These are phyloP conservation scores for Arctostaphylos glauca DNA, from an alignment of 148 eudicot genomes.

Conservation along the genomic window DNA sequence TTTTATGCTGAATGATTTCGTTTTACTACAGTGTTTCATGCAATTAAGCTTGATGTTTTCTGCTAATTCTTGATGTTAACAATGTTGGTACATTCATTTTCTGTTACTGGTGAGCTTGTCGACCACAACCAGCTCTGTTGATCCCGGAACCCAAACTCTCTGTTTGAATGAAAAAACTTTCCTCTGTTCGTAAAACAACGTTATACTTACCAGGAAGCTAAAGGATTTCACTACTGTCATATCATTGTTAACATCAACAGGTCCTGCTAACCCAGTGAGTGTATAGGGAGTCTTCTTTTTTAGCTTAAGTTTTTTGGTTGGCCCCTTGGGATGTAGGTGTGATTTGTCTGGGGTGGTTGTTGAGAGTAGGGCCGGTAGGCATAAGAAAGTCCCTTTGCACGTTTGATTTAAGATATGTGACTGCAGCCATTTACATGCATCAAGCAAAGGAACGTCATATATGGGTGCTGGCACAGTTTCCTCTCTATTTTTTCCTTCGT, in stretches of 20 bases:
- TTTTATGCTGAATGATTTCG: not conserved
- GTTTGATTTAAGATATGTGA: not conserved
- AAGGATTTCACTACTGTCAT: not conserved
- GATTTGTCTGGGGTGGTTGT: constrained; percentile 8
- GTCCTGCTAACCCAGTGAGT: not conserved
- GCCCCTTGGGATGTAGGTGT: not conserved
- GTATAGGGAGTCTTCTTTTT: not conserved
- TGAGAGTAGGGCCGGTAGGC: not conserved
- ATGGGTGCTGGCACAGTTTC: not conserved
- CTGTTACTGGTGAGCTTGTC: no score
- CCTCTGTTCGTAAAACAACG: no score
- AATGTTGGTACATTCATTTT: no score
- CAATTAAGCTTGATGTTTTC: constrained; percentile 10
- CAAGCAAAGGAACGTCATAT: not conserved
- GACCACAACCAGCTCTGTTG: no score
- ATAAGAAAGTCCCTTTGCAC: not conserved
- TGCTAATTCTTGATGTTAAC: not conserved
- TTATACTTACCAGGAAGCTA: not conserved
- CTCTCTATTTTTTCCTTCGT: not conserved
- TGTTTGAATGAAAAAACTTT: no score
- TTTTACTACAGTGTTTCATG: not conserved
- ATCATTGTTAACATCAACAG: not conserved
- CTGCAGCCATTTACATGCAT: not conserved
- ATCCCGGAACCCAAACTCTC: no score
- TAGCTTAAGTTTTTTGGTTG: not conserved